Conservation (phyloP, 306 rosid genomes). For the Mimosa pudica region DNA sequence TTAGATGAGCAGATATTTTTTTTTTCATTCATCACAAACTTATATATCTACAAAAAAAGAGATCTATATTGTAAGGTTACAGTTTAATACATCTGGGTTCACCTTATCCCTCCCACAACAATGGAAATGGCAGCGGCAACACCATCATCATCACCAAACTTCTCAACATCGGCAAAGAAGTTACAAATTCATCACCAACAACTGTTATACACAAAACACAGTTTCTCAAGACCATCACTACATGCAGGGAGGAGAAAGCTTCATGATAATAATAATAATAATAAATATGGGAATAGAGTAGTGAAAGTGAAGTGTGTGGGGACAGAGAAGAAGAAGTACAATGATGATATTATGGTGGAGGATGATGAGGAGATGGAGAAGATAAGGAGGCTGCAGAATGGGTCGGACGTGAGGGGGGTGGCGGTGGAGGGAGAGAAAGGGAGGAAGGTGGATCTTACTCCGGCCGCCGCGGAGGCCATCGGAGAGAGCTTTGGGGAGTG, state of each 20-base stretch:
- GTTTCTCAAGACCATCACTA: constrained; percentile 32
- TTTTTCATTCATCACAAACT: background rate
- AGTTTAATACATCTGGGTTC: constrained; percentile 6
- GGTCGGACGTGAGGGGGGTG: constrained; percentile 89
- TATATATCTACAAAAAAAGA: background rate
- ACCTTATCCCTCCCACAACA: constrained; percentile 48
- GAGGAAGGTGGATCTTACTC: constrained; percentile 67
- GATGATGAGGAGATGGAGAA: constrained; percentile 82
- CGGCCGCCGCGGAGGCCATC: constrained; percentile 79
- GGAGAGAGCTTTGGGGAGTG: constrained; percentile 91
- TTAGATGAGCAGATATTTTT: constrained; percentile 33
- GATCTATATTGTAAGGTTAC: constrained; percentile 58
- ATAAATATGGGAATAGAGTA: background rate
- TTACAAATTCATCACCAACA: background rate
- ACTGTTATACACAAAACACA: constrained; percentile 26
- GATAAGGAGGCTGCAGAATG: constrained; percentile 86
- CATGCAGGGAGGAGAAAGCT: background rate
- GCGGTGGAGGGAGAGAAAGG: constrained; percentile 87
- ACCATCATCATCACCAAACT: constrained; percentile 35
- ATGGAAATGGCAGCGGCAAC: constrained; percentile 55
- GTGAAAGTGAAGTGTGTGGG: constrained; percentile 39
- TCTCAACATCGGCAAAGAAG: constrained; percentile 37
- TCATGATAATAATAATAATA: background rate
- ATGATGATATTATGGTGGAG: constrained; percentile 42
- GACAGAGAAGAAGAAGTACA: constrained; percentile 41